Evolutionary conservation across 495 filamentous ascomycete species (phyloP), one percentile per base, ranked within the genome.

Genomic region (Neurospora sp.): DNA sequence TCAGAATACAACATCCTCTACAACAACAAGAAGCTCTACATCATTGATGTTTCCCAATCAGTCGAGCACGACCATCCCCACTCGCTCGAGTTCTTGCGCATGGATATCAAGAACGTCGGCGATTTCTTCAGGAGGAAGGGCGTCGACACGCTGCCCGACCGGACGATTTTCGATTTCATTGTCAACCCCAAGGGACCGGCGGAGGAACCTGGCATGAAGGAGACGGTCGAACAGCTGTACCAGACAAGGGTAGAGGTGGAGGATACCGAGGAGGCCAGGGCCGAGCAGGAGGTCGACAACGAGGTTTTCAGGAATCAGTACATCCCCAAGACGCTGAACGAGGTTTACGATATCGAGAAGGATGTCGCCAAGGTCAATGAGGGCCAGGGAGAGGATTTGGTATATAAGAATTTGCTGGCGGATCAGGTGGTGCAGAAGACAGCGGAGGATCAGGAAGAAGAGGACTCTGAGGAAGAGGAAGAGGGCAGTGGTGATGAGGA

Each of bases 1-100:
- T 96, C 92, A 82, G 96, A 98, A 84, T 99, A 98, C 85, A 99
- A 99, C 77, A 88, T 97, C 62, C 88, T 99, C 0, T 98, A 96
- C 83, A 89, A 97, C 81, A 87, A 94, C 76, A 85, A 88, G 66
- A 89, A 90, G 76, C 87, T 97, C 0, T 96, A 92, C 86, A 90
- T 99, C 78, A 99, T 99, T 77, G 96, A 99, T 84, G 96, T 99
- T 62, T 97, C 93, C 76, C 96, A 99, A 82, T 93, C 90, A 77
- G 96, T 99, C 37, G 96, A 98, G 84, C 94, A 97, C 79, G 94
- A 98, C 73, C 96, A 99, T 82, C 95, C 96, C 2, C 86, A 92
- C 73, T 93, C 91, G 39, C 85, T 96, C 24, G 94, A 98, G 79
- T 98, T 99, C 80, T 84, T 98, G 73, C 89, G 94, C 24, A 98